phyloP scores from a whole-genome alignment of 2,329 filamentous ascomycete genomes.

The Orbilia blumenaviensis region DNA sequence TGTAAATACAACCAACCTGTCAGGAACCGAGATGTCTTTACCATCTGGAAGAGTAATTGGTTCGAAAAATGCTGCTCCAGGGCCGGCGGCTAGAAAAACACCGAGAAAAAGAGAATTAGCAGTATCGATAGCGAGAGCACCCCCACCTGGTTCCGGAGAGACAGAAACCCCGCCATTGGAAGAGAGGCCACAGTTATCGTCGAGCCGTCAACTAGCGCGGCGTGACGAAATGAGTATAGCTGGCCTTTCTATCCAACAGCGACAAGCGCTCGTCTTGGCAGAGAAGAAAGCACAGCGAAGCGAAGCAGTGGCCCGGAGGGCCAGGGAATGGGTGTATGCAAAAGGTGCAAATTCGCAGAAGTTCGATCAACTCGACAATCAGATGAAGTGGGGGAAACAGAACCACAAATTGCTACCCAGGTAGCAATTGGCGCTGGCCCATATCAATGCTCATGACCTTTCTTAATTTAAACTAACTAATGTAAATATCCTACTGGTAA shows the following conservation, averaged over 20 bases:
- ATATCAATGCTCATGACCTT: too few species aligned
- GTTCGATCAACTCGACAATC: conserved; percentile 27
- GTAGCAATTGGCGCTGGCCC: too few species aligned
- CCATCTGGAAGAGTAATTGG: conserved; percentile 24
- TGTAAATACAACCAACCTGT: background rate
- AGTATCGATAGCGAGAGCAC: background rate
- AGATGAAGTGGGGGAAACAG: conserved; percentile 16
- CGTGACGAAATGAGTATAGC: conserved; percentile 35
- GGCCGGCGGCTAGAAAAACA: conserved; percentile 12
- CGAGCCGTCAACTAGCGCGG: conserved; percentile 19
- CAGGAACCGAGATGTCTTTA: background rate
- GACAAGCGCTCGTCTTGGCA: conserved; percentile 28
- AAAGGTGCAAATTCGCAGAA: conserved; percentile 30
- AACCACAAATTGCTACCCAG: conserved; percentile 41
- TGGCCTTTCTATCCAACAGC: conserved; percentile 23
- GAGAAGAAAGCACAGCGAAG: conserved; percentile 47
- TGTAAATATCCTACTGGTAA: too few species aligned
- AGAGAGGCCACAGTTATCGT: background rate
- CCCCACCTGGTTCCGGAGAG: background rate
- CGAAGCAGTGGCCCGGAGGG: conserved; percentile 31
- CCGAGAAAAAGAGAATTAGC: background rate
- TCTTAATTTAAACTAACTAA: too few species aligned
- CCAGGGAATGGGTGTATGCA: conserved; percentile 39
- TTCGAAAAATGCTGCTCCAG: conserved; percentile 14
- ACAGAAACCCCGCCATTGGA: background rate